Evolutionary conservation across 179 eudicot species (phyloP), one percentile per base, ranked within the genome.

Genomic region (Gypsophila paniculata): DNA sequence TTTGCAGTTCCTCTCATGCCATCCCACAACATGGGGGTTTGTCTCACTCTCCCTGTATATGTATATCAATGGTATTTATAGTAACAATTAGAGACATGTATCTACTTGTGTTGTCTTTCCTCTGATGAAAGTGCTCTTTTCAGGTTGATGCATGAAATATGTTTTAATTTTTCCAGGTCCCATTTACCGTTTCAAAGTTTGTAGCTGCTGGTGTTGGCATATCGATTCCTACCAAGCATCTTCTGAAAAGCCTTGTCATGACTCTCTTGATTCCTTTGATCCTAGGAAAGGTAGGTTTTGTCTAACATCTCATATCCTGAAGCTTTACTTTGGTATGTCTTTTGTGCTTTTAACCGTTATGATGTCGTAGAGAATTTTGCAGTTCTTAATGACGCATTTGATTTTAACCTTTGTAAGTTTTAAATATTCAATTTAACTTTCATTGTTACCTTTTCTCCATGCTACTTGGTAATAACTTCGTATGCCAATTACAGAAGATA

Each of bases 181-280:
- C 98, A 51, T 91, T 88, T 73, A 83, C 96, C 38, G 79, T 93
- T 63, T 87, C 98, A 51, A 86, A 77, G 78, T 84, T 86, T 65
- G 78, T 93, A 54, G 98, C 96, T 76, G 82, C 79, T 83, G 97
- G 98, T 70, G 91, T 84, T 68, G 98, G 98, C 57, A 87, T 87
- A 69, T 84, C 96, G 19, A 78, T 93, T 83, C 93, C 97, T 19
- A 72, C 91, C n/a, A 76, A 85, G 81, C 82, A 85, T 77, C 82
- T 93, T 77, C 82, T 91, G 66, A 85, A 72, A 78, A 93, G 87
- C 84, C 98, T 93, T 72, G 78, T 91, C 69, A 80, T 86, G 62
- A 84, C 87, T 51, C 88, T 93, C 75, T 74, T 93, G 76, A 83
- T 93, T 69, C 98, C 98, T 48, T 85, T 91, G 65, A 80, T 93